Percentiles rank a stretch among this genome's conserved stretches.
Evolutionary conservation across 192 early-diverging fungal species (phyloP).

Genomic region (Tieghemiomyces parasiticus): DNA sequence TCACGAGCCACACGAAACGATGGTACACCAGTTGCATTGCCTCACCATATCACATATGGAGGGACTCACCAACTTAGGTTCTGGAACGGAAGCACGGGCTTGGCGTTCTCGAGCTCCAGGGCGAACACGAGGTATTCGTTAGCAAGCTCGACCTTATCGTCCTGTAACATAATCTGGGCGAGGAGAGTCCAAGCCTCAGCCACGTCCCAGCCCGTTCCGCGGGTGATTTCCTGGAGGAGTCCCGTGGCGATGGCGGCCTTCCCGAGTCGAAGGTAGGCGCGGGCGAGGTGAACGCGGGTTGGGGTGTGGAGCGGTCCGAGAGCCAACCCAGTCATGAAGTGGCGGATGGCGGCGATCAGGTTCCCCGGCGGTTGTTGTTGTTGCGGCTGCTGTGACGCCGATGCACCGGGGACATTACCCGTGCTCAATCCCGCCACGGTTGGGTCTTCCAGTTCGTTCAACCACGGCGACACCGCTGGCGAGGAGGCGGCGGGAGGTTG

Average conservation of each 20-base stretch:
- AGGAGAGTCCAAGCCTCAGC: slow-evolving; percentile 39
- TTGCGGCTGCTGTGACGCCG: slow-evolving; percentile 8
- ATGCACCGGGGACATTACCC: neutral
- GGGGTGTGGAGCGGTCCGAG: slow-evolving; percentile 25
- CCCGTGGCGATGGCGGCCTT: slow-evolving; percentile 34
- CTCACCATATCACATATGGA: no score
- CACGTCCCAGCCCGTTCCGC: slow-evolving; percentile 38
- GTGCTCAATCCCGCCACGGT: neutral
- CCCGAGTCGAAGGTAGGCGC: slow-evolving; percentile 25
- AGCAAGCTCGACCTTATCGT: slow-evolving; percentile 29
- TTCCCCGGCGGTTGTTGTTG: slow-evolving; percentile 20
- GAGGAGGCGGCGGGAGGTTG: neutral
- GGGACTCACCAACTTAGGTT: slow-evolving; percentile 26
- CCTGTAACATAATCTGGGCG: slow-evolving; percentile 20
- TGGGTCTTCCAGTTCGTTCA: neutral
- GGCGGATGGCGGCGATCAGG: slow-evolving; percentile 22
- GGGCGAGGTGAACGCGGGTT: slow-evolving; percentile 27
- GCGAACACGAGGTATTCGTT: slow-evolving; percentile 47
- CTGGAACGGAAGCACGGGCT: slow-evolving; percentile 31
- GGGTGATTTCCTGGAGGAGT: slow-evolving; percentile 29
- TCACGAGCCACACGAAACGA: no score
- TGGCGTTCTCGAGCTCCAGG: slow-evolving; percentile 34
- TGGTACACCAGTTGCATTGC: no score
- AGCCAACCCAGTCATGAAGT: slow-evolving; percentile 32
- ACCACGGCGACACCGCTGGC: slow-evolving; percentile 19